Conservation (phyloP, 495 filamentous ascomycete genomes). For the Rostrohypoxylon terebratum region DNA sequence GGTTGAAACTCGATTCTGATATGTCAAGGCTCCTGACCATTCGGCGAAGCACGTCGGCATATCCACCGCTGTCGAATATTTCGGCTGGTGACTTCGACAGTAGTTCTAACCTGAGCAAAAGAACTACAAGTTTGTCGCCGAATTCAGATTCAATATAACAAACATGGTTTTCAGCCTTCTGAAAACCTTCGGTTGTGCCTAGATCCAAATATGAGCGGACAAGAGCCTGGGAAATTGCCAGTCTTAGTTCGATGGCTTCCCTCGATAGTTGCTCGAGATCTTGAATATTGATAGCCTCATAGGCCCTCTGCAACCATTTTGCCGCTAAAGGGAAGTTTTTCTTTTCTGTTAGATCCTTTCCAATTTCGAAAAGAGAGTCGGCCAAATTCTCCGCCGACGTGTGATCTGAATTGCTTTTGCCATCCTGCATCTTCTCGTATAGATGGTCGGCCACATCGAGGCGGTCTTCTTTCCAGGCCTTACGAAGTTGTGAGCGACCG, state of each 20-base stretch:
- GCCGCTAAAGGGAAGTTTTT: slow-evolving; percentile 66
- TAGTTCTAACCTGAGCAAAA: slow-evolving; percentile 76
- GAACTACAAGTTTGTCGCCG: slow-evolving; percentile 71
- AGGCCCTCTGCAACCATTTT: slow-evolving; percentile 81
- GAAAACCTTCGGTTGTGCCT: slow-evolving; percentile 57
- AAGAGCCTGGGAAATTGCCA: slow-evolving; percentile 73
- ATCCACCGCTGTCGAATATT: slow-evolving; percentile 61
- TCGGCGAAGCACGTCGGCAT: slow-evolving; percentile 61
- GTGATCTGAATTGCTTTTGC: slow-evolving; percentile 58
- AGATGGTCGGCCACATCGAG: slow-evolving; percentile 82
- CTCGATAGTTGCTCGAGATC: slow-evolving; percentile 67
- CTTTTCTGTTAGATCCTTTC: slow-evolving; percentile 66
- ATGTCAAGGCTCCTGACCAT: slow-evolving; percentile 69
- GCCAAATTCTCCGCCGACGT: slow-evolving; percentile 71
- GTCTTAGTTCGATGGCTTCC: slow-evolving; percentile 71
- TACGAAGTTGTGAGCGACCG: slow-evolving; percentile 29
- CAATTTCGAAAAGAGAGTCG: slow-evolving; percentile 79
- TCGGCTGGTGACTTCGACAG: slow-evolving; percentile 60
- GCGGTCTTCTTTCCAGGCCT: slow-evolving; percentile 79
- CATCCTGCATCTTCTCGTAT: slow-evolving; percentile 68
- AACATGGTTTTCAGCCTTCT: slow-evolving; percentile 68
- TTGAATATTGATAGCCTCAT: slow-evolving; percentile 67
- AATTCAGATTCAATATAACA: slow-evolving; percentile 69
- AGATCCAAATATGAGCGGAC: slow-evolving; percentile 66
- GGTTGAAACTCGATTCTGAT: slow-evolving; percentile 72